A percentile compares a stretch with the other conserved stretches of the same genome.
Conservation (phyloP, 352 stramenopile species). For the Phytophthora cryptogea region DNA sequence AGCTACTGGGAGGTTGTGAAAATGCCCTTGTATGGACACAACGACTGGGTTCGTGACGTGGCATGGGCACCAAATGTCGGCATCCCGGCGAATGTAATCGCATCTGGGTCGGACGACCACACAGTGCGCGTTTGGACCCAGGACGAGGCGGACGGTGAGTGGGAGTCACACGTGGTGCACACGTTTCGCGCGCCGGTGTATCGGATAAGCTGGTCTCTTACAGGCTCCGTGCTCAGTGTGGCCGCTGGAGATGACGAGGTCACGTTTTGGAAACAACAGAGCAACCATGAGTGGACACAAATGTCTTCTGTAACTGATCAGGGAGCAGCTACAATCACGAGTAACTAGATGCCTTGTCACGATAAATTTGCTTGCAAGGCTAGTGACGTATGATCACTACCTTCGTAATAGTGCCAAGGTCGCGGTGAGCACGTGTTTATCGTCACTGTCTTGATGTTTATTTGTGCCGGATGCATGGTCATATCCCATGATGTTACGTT, state of each 20-base stretch:
- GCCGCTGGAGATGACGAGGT: constrained; percentile 72
- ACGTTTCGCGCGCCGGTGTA: constrained; percentile 78
- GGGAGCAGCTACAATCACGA: constrained; percentile 43
- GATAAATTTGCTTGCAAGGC: neutral
- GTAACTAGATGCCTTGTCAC: constrained; percentile 22
- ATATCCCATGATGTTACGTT: constrained; percentile 9
- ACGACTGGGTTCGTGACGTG: constrained; percentile 87
- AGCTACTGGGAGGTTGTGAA: constrained; percentile 47
- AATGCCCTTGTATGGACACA: constrained; percentile 58
- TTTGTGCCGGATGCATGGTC: constrained; percentile 18
- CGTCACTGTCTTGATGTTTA: constrained; percentile 12
- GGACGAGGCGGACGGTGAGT: constrained; percentile 61
- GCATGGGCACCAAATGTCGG: constrained; percentile 84
- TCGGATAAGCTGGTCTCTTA: constrained; percentile 85
- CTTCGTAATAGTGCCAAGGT: constrained; percentile 15
- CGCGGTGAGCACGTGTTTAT: constrained; percentile 14
- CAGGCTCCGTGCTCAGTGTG: constrained; percentile 65
- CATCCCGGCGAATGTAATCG: constrained; percentile 81
- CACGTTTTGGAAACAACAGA: constrained; percentile 82
- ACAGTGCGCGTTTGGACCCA: constrained; percentile 84
- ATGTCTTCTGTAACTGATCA: constrained; percentile 79
- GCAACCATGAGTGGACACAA: constrained; percentile 65
- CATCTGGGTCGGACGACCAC: constrained; percentile 83
- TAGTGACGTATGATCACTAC: constrained; percentile 1
- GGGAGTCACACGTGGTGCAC: constrained; percentile 65